Conservation (phyloP, 2,329 filamentous ascomycete species). For the Cytospora leucostoma region DNA sequence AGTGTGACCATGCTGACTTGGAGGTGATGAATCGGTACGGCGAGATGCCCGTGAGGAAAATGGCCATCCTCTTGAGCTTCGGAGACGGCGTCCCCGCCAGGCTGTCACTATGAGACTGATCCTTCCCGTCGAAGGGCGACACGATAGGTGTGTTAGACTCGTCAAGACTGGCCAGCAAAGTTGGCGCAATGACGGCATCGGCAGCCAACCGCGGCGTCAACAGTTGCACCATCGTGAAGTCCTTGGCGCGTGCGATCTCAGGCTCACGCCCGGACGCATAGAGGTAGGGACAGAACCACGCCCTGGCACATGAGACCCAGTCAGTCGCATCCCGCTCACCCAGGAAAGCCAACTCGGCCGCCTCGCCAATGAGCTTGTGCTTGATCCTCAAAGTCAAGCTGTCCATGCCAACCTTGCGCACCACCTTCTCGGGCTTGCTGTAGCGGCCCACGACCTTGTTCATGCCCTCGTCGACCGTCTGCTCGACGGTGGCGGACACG, state of each 20-base stretch:
- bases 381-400: slow-evolving; percentile 28
- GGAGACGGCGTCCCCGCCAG: slow-evolving; percentile 19
- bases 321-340: slow-evolving; percentile 23
- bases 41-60: slow-evolving; percentile 30
- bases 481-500: slow-evolving; percentile 28
- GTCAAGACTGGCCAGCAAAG: slow-evolving; percentile 25
- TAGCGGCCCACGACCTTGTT: slow-evolving; percentile 22
- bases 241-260: slow-evolving; percentile 27
- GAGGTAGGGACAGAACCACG: slow-evolving; percentile 31
- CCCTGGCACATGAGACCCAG: slow-evolving; percentile 29
- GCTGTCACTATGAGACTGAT: slow-evolving; percentile 7
- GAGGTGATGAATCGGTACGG: slow-evolving; percentile 29
- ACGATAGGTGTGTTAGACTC: slow-evolving; percentile 28
- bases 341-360: slow-evolving; percentile 28
- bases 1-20: slow-evolving; percentile 29
- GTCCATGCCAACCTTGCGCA: slow-evolving; percentile 28
- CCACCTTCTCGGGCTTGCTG: slow-evolving; percentile 22
- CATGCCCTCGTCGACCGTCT: slow-evolving; percentile 28
- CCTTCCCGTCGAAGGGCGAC: slow-evolving; percentile 25
- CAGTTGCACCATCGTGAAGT: slow-evolving; percentile 29
- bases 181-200: slow-evolving; percentile 28
- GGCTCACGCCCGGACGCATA: slow-evolving; percentile 28
- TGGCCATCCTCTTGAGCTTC: slow-evolving; percentile 26
- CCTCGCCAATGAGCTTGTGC: slow-evolving; percentile 31
- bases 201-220: slow-evolving; percentile 28